A percentile compares a stretch with the other conserved stretches of the same genome.
These are phyloP conservation scores for Linum lewisii DNA, from an alignment of 345 rosid genomes.

Conservation along the genomic window DNA sequence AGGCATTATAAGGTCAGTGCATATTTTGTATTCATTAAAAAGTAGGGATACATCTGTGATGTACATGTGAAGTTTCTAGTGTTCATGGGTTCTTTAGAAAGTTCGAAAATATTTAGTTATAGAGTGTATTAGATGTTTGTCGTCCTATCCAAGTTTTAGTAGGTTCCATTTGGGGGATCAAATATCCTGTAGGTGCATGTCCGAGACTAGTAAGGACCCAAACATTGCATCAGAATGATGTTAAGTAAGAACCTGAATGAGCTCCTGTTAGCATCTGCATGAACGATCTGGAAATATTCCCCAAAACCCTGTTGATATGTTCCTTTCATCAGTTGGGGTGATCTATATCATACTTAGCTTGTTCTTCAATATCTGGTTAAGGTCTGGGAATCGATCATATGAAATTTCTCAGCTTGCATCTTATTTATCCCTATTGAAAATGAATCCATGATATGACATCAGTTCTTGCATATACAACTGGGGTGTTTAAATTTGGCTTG, in stretches of 20 bases:
- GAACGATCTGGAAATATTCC: background rate
- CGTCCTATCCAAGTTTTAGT: background rate
- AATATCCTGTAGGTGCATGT: background rate
- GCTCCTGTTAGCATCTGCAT: background rate
- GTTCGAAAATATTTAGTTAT: background rate
- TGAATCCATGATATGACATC: no score
- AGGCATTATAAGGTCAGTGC: slow-evolving; percentile 56
- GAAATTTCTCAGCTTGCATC: no score
- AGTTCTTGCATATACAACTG: no score
- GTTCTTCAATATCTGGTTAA: no score
- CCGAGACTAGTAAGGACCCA: background rate
- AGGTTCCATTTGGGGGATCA: background rate
- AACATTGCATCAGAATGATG: background rate
- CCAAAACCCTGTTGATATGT: background rate
- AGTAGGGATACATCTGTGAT: background rate
- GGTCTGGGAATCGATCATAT: no score
- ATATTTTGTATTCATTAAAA: background rate
- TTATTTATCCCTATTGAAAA: no score
- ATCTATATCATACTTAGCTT: no score
- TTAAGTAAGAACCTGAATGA: background rate
- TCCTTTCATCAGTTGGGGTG: no score
- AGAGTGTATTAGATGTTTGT: background rate
- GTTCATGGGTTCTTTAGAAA: background rate
- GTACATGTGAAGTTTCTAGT: background rate
- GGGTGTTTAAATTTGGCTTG: no score